Evolutionary conservation across 1,139 yeast species (phyloP).

Genomic region (Blastobotrys malaysiensis): DNA sequence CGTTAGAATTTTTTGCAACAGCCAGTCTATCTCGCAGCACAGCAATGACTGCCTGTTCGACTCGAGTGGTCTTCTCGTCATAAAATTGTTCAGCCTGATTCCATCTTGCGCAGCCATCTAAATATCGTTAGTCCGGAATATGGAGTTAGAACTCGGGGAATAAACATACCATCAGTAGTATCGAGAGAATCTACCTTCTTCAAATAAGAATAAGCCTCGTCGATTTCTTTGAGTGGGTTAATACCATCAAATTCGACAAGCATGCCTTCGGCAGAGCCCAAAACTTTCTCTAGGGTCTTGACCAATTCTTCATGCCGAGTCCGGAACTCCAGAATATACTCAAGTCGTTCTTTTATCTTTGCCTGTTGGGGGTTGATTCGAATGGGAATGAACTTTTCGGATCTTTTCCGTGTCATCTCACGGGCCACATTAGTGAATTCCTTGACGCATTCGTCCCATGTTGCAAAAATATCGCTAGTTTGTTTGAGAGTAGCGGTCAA

Average conservation of each 20-base stretch:
- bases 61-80: conserved; percentile 38
- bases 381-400: conserved; percentile 65
- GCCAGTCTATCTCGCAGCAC: conserved; percentile 39
- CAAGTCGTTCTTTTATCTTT: conserved; percentile 44
- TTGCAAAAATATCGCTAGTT: conserved; percentile 33
- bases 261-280: conserved; percentile 23
- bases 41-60: conserved; percentile 44
- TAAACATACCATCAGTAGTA: conserved; percentile 32
- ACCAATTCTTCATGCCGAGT: conserved; percentile 49
- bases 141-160: not conserved
- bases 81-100: conserved; percentile 38
- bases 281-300: conserved; percentile 36
- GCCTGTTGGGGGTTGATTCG: conserved; percentile 49
- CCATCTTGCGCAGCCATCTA: conserved; percentile 38
- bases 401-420: conserved; percentile 68
- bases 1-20: conserved; percentile 39
- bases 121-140: conserved; percentile 11
- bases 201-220: conserved; percentile 40
- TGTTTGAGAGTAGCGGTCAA: conserved; percentile 31
- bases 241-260: conserved; percentile 23
- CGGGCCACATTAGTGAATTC: conserved; percentile 60
- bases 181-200: conserved; percentile 38
- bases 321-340: conserved; percentile 45
- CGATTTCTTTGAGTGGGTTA: conserved; percentile 36
- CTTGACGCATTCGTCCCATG: conserved; percentile 49